These are phyloP conservation scores for Crithidia mellificae DNA, from an alignment of 208 protist genomes.

Conservation along the genomic window DNA sequence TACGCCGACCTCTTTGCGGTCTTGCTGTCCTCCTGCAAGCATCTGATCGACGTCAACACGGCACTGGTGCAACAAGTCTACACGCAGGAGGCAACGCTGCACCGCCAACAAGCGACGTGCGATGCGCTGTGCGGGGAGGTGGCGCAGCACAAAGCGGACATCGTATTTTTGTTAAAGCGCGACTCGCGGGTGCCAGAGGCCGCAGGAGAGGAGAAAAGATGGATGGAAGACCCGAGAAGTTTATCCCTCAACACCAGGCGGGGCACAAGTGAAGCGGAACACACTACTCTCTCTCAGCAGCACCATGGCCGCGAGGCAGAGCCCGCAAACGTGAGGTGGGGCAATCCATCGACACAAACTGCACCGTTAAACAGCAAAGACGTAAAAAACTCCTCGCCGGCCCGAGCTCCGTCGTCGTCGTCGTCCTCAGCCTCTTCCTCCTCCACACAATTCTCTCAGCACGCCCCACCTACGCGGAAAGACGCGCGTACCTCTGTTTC, in stretches of 20 bases:
- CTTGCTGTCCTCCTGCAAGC: conserved; percentile 60
- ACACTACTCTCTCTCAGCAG: no score
- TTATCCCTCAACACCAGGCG: no score
- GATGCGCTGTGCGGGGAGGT: conserved; percentile 14
- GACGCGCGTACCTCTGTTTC: neutral
- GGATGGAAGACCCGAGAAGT: neutral
- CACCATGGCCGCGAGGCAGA: no score
- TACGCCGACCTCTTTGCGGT: conserved; percentile 74
- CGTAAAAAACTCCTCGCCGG: neutral
- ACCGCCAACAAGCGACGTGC: conserved; percentile 15
- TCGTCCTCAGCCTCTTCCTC: conserved; percentile 1
- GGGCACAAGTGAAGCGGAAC: neutral
- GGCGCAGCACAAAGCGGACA: conserved; percentile 7
- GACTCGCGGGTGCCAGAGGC: neutral
- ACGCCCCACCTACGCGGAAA: neutral
- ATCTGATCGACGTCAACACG: conserved; percentile 53
- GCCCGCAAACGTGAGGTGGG: no score
- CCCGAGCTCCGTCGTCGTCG: neutral
- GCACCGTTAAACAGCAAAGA: neutral
- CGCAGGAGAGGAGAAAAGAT: neutral
- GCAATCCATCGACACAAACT: no score
- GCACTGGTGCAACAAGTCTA: conserved; percentile 19
- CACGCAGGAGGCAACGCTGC: conserved; percentile 2
- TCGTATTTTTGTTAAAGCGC: neutral
- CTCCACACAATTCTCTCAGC: neutral